Evolutionary conservation across 163 green algal genomes (phyloP), one percentile per base, ranked within the genome.

Genomic region (Picocystis sp.): DNA sequence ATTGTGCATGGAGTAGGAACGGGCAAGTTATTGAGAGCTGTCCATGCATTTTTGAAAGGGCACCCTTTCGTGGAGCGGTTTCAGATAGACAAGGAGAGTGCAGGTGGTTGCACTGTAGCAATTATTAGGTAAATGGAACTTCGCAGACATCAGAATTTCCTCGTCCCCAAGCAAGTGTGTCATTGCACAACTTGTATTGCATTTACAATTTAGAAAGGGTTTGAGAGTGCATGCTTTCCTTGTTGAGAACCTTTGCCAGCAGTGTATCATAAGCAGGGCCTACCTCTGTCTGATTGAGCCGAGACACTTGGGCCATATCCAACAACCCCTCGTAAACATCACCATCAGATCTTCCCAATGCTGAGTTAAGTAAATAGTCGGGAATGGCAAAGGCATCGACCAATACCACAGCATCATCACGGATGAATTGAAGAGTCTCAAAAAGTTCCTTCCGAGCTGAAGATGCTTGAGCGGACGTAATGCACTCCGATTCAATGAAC

Each of bases 281-380:
- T 60, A 89, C 80, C 55, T 85, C 43, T 0, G 76, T 92, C 44
- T 56, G 59, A 55, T 94, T 94, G 5, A 94, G 72, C 19, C 82
- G 82, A 10, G 67, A 82, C 23, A 19, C 57, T 49, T 75, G 46
- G 0, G 29, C 29, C 29, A 38, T 38, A 24, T 80, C 70, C 58
- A 87, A 66, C 58, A 94, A 66, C 0, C 72, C 75, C 2, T 58
- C 61, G 77, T 93, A 94, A 38, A 93, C 83, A 52, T 93, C 77
- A 0, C 84, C 83, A 54, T 94, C 83, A 78, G 52, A 92, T 62
- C 2, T 75, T 77, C 55, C 55, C 35, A 62, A 56, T 22, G 55
- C 43, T 21, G 22, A 56, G 74, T 92, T 81, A 38, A 94, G 73
- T 48, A 76, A 44, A 60, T 92, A 93, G 72, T 94, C 82, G 19